phyloP scores from a whole-genome alignment of 2,329 filamentous ascomycete genomes.

The Pestalotiopsis sp. region DNA sequence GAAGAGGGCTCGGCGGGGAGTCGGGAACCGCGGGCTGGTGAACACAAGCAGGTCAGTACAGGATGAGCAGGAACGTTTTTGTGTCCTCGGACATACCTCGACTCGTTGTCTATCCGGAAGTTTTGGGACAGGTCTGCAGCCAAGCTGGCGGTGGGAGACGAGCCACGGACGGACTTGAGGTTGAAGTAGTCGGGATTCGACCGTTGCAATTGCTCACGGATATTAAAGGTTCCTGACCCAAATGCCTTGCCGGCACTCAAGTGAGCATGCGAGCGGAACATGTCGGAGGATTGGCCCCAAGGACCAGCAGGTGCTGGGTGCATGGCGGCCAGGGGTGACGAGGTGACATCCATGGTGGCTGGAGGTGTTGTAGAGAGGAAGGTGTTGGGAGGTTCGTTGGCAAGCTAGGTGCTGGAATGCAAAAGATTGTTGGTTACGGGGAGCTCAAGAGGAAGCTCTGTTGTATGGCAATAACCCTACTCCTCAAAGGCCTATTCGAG shows the following conservation, averaged over 20 bases:
- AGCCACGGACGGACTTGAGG: conserved; percentile 75
- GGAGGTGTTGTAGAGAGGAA: conserved; percentile 7
- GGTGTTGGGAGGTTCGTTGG: background rate
- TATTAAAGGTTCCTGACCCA: conserved; percentile 71
- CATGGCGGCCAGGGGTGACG: conserved; percentile 89
- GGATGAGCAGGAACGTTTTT: background rate
- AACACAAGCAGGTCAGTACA: conserved; percentile 17
- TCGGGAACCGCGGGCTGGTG: conserved; percentile 76
- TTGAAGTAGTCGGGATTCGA: conserved; percentile 77
- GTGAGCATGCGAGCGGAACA: conserved; percentile 53
- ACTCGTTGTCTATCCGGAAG: conserved; percentile 83
- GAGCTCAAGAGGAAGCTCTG: conserved; percentile 14
- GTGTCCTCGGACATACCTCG: conserved; percentile 68
- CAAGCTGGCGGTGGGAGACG: conserved; percentile 87
- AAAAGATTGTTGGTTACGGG: conserved; percentile 5
- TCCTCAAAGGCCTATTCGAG: conserved; percentile 28
- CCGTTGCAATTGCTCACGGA: conserved; percentile 72
- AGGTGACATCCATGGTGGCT: conserved; percentile 77
- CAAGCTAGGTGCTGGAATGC: conserved; percentile 7
- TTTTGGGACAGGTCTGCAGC: conserved; percentile 96
- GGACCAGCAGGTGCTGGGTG: conserved; percentile 71
- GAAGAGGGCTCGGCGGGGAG: conserved; percentile 83
- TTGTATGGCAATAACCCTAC: conserved; percentile 31
- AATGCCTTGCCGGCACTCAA: conserved; percentile 53
- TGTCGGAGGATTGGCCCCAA: conserved; percentile 58